Percentiles rank a stretch among this genome's conserved stretches.
Conservation (phyloP, 2,329 filamentous ascomycete species). For the Basipetospora sp. region DNA sequence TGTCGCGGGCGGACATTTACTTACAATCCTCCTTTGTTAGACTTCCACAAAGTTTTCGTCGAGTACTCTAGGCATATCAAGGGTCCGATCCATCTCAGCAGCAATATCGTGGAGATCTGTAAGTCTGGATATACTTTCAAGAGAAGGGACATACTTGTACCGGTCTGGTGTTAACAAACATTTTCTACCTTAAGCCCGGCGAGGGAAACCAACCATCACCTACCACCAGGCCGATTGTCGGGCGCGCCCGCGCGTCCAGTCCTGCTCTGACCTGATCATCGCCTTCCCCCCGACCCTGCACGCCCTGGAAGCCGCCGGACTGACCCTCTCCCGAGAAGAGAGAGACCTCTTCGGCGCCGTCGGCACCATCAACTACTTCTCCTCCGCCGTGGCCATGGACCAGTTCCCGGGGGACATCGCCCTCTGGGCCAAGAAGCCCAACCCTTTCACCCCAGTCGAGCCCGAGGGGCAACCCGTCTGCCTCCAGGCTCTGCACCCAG, state of each 20-base stretch:
- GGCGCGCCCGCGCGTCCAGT: background rate
- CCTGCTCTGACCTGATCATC: slow-evolving; percentile 2
- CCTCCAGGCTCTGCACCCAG: slow-evolving; percentile 4
- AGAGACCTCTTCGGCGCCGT: slow-evolving; percentile 2
- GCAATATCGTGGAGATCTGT: background rate
- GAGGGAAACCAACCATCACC: background rate
- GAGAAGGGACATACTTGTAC: no score
- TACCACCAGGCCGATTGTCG: background rate
- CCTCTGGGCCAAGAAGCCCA: background rate
- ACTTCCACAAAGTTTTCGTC: slow-evolving; percentile 2
- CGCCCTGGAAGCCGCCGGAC: background rate
- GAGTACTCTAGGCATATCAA: slow-evolving; percentile 1
- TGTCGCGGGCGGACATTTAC: no score
- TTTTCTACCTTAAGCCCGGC: no score
- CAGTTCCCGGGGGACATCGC: background rate
- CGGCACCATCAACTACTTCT: background rate
- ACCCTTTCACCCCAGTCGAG: slow-evolving; percentile 1
- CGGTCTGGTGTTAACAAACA: no score
- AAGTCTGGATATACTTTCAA: no score
- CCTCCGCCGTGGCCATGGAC: slow-evolving; percentile 3
- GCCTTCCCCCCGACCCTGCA: slow-evolving; percentile 2
- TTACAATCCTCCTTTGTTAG: no score
- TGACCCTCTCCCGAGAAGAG: slow-evolving; percentile 1
- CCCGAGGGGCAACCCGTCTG: slow-evolving; percentile 7
- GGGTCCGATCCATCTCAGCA: slow-evolving; percentile 1